Evolutionary conservation across 2,329 filamentous ascomycete genomes (phyloP).

Genomic region (Dryadomyces sulphureus): DNA sequence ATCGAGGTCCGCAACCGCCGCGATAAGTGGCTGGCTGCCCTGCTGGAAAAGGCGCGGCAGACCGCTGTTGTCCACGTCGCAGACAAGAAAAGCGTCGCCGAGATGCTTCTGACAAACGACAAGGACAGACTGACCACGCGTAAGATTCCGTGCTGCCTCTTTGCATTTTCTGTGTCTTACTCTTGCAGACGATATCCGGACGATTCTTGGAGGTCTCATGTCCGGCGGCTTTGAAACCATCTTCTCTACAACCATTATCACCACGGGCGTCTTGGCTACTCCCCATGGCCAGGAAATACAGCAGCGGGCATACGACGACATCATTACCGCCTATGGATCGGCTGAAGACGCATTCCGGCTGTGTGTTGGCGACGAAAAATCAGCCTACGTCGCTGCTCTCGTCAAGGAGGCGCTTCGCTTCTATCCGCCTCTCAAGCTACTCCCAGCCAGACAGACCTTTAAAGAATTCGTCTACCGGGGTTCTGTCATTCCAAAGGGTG

Average conservation of each 20-base stretch:
- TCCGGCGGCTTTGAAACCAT: constrained; percentile 5
- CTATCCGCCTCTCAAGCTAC: constrained; percentile 1
- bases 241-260: constrained; percentile 1
- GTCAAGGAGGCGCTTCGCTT: constrained; percentile 3
- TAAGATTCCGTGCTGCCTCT: not conserved
- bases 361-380: constrained; percentile 1
- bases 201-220: constrained; percentile 4
- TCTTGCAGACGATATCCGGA: constrained; percentile 1
- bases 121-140: not conserved
- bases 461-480: not conserved
- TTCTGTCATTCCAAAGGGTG: not conserved
- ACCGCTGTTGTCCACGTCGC: not conserved
- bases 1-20: not conserved
- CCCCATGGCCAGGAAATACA: constrained; percentile 1
- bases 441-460: not conserved
- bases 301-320: constrained; percentile 1
- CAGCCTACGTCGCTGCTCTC: not conserved
- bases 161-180: not conserved
- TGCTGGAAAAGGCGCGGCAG: not conserved
- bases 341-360: not conserved
- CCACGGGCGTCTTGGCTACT: not conserved
- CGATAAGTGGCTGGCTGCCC: not conserved
- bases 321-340: not conserved
- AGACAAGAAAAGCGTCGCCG: constrained; percentile 1
- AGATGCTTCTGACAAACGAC: not conserved